These are phyloP conservation scores for Aspergillus neotritici DNA, from an alignment of 2,329 filamentous ascomycete species.

Conservation along the genomic window DNA sequence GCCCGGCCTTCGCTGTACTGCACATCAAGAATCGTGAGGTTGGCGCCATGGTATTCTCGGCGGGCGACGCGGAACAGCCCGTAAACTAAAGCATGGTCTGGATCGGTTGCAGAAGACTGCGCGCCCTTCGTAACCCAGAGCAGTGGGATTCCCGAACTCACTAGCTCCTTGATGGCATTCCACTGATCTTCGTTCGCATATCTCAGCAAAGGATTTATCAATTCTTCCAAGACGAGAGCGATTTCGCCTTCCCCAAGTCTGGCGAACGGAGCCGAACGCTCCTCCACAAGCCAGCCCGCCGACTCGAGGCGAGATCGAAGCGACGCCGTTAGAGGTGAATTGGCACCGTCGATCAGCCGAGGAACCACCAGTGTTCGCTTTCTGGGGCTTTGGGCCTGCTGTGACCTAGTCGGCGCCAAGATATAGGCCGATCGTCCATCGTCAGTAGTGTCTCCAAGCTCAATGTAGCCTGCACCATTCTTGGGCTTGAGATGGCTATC, in stretches of 20 bases:
- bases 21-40: neutral
- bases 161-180: neutral
- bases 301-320: neutral
- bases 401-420: too few species aligned
- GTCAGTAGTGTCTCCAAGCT: too few species aligned
- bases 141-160: neutral
- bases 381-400: too few species aligned
- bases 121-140: conserved; percentile 6
- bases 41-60: neutral
- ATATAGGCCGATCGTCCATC: too few species aligned
- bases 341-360: too few species aligned
- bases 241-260: neutral
- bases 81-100: neutral
- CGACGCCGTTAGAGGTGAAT: too few species aligned
- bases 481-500: too few species aligned
- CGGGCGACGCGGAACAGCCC: conserved; percentile 4
- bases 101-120: neutral
- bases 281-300: neutral
- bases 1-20: neutral
- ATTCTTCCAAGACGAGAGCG: neutral
- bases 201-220: neutral
- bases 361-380: too few species aligned
- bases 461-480: too few species aligned
- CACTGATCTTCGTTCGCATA: neutral
- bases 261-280: neutral